Evolutionary conservation across 1,139 yeast species (phyloP), one percentile per base, ranked within the genome.

Genomic region (Debaryomyces sp.): DNA sequence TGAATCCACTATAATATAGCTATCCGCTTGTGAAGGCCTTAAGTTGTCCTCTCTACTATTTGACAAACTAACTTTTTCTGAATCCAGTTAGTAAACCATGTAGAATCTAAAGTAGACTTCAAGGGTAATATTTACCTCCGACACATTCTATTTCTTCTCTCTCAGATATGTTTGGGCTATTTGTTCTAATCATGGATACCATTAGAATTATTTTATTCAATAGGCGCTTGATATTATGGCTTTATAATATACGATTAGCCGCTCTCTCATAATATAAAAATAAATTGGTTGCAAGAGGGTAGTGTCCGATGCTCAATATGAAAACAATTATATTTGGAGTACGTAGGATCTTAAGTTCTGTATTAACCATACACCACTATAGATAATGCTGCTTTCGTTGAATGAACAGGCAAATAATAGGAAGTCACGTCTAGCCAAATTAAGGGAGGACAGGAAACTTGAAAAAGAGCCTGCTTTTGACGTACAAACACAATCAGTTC

Each of bases 371-470:
- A 17, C 17, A 22, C 15, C 6, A 15, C 9, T 2, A 15, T 13
- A 24, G 12, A 29, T 9, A 41, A 41, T 41, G 45, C 33, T 26
- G 38, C 18, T 23, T 24, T 42, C 44, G 12, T 23, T 44, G 15
- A 39, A 17, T 13, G 40, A 34, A 37, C 29, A 29, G 33, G 47
- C 46, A 2, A 52, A 44, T 8, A 63, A 57, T 27, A 56, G 70
- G 47, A 63, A 57, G 47, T 58, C 64, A 10, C 56, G 67, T 32
- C 55, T 66, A 39, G 63, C 66, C 1, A 64, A 63, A 6, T 50
- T 66, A 37, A 50, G 71, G 41, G 58, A 55, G 49, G 60, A 57
- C 34, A 52, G 43, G 18, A 41, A 41, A 6, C 29, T 32, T n/a
- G 36, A 21, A 15, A 22, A 15, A 5, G 30, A 3, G 22, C 5